Evolutionary conservation across 1,284 basidiomycete genomes (phyloP).

Genomic region (Kalmanozyma brasiliensis): DNA sequence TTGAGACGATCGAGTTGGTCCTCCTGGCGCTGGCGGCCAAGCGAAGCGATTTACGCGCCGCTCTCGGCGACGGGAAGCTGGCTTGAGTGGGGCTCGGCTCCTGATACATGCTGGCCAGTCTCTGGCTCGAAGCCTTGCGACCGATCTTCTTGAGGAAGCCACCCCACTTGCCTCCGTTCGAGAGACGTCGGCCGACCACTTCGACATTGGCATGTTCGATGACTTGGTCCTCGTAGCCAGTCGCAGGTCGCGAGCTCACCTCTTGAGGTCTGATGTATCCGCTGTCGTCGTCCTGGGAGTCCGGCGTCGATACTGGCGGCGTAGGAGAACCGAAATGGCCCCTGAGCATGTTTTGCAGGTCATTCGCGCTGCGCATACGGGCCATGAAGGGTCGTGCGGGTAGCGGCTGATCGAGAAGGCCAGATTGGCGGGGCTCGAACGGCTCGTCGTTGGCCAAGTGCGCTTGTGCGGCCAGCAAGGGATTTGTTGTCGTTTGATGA

Average conservation of each 20-base stretch:
- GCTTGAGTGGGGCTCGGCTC: constrained; percentile 28
- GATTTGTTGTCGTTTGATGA: not conserved
- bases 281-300: constrained; percentile 23
- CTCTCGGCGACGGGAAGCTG: constrained; percentile 30
- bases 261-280: constrained; percentile 21
- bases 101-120: constrained; percentile 14
- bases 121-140: constrained; percentile 44
- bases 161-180: constrained; percentile 41
- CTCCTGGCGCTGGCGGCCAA: constrained; percentile 13
- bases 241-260: constrained; percentile 10
- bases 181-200: constrained; percentile 11
- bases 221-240: constrained; percentile 17
- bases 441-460: constrained; percentile 1
- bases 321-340: constrained; percentile 10
- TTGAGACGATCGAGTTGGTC: constrained; percentile 15
- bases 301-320: constrained; percentile 16
- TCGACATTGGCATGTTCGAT: constrained; percentile 6
- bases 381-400: constrained; percentile 20
- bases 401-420: not conserved
- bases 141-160: constrained; percentile 51
- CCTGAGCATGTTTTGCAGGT: constrained; percentile 25
- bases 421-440: constrained; percentile 8
- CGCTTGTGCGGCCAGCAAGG: constrained; percentile 6
- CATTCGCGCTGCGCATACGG: constrained; percentile 44
- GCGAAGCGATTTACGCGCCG: constrained; percentile 25